Evolutionary conservation across 176 grass and related monocot genomes (phyloP).

Genomic region (Phoenix dactylifera): DNA sequence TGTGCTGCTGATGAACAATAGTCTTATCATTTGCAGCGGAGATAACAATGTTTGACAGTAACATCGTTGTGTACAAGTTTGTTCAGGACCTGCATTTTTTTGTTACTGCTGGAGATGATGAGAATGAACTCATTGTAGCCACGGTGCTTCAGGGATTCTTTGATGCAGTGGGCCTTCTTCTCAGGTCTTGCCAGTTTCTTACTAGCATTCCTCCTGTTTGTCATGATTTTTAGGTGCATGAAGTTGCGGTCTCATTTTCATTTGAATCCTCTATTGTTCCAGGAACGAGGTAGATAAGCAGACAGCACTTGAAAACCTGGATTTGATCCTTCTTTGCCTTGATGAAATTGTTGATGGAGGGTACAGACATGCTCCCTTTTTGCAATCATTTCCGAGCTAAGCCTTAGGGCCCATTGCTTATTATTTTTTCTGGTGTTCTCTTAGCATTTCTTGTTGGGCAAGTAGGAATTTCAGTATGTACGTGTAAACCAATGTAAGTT

Average conservation of each 20-base stretch:
- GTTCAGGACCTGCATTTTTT: slow-evolving; percentile 5
- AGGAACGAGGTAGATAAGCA: slow-evolving; percentile 1
- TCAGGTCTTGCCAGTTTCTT: not conserved
- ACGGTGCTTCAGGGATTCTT: slow-evolving; percentile 2
- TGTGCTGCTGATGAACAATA: no score
- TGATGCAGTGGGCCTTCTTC: slow-evolving; percentile 2
- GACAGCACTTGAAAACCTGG: slow-evolving; percentile 3
- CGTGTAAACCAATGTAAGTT: no score
- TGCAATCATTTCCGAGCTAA: not conserved
- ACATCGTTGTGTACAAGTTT: slow-evolving; percentile 3
- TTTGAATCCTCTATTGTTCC: not conserved
- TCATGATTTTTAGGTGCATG: not conserved
- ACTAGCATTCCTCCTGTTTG: not conserved
- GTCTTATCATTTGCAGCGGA: slow-evolving; percentile 4
- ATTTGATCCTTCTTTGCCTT: slow-evolving; percentile 6
- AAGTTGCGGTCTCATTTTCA: not conserved
- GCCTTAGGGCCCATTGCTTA: not conserved
- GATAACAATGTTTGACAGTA: not conserved
- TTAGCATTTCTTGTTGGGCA: not conserved
- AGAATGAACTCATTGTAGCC: slow-evolving; percentile 4
- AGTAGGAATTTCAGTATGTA: no score
- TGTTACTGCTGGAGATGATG: slow-evolving; percentile 8
- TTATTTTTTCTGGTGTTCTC: not conserved
- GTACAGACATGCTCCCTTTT: slow-evolving; percentile 1
- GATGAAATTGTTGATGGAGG: slow-evolving; percentile 14